phyloP scores from a whole-genome alignment of 257 asterid genomes.

The Vinca minor region DNA sequence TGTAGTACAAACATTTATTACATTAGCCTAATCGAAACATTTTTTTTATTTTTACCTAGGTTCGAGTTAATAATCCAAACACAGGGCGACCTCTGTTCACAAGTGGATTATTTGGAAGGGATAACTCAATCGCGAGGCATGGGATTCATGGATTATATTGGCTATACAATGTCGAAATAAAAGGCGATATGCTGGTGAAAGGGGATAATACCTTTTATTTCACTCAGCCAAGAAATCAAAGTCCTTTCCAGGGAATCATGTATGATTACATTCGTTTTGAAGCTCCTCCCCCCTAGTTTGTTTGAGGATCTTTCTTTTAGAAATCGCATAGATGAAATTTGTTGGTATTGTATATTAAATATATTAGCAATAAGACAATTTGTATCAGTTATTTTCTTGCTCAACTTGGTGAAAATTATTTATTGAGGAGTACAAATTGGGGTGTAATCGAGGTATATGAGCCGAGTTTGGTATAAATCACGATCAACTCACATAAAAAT shows the following conservation, averaged over 20 bases:
- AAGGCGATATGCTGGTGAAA: conserved; percentile 23
- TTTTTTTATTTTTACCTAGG: conserved; percentile 23
- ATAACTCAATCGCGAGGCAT: conserved; percentile 72
- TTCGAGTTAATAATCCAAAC: conserved; percentile 38
- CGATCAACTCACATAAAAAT: too few relatives aligned
- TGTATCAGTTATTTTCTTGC: not conserved
- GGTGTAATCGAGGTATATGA: too few relatives aligned
- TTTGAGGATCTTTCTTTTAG: not conserved
- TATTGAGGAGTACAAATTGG: not conserved
- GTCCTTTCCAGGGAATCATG: conserved; percentile 60
- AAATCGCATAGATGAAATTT: not conserved
- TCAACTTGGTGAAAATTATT: not conserved
- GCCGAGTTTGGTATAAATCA: too few relatives aligned
- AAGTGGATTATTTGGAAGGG: conserved; percentile 60
- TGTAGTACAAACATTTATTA: too few relatives aligned
- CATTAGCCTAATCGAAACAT: not conserved
- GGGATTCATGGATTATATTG: conserved; percentile 77
- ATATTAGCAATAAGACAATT: not conserved
- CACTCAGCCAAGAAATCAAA: conserved; percentile 44
- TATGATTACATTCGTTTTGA: conserved; percentile 71
- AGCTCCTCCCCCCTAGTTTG: conserved; percentile 26
- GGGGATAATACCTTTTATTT: conserved; percentile 50
- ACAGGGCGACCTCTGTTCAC: conserved; percentile 37
- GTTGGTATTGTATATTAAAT: not conserved
- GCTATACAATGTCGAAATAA: conserved; percentile 48